phyloP scores from a whole-genome alignment of 2,329 filamentous ascomycete species.

The Aureobasidium melanogenum region DNA sequence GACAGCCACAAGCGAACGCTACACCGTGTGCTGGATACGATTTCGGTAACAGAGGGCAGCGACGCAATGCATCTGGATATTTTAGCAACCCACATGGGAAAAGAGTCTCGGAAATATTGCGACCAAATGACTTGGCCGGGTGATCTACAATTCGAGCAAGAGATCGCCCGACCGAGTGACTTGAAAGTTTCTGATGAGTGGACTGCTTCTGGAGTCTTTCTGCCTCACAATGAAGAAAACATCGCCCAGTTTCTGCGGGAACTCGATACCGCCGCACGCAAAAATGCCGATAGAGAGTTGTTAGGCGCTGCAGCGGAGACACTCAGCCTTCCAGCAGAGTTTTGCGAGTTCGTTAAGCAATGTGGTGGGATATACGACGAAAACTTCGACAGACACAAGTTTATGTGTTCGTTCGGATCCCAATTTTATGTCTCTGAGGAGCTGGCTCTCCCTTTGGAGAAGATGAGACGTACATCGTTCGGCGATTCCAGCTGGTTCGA shows the following conservation, averaged over 20 bases:
- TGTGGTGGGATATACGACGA: background rate
- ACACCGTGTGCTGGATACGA: background rate
- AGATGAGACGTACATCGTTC: background rate
- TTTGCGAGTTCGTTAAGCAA: background rate
- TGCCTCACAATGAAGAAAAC: no score
- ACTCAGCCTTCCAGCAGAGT: background rate
- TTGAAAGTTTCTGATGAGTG: no score
- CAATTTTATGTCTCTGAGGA: background rate
- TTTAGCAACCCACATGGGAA: no score
- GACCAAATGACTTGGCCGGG: no score
- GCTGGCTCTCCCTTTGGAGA: background rate
- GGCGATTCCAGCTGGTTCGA: background rate
- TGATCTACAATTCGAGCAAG: no score
- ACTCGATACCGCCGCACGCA: no score
- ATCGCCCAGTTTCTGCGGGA: no score
- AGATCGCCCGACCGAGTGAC: no score
- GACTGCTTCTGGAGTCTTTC: no score
- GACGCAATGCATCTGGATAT: no score
- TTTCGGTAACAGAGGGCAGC: no score
- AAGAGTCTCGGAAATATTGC: no score
- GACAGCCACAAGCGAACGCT: background rate
- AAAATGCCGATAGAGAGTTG: background rate
- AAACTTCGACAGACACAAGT: background rate
- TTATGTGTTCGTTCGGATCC: background rate
- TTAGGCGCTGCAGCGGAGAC: background rate